phyloP scores from a whole-genome alignment of 768 basidiomycete species.

The Leccinum disarticulatum region DNA sequence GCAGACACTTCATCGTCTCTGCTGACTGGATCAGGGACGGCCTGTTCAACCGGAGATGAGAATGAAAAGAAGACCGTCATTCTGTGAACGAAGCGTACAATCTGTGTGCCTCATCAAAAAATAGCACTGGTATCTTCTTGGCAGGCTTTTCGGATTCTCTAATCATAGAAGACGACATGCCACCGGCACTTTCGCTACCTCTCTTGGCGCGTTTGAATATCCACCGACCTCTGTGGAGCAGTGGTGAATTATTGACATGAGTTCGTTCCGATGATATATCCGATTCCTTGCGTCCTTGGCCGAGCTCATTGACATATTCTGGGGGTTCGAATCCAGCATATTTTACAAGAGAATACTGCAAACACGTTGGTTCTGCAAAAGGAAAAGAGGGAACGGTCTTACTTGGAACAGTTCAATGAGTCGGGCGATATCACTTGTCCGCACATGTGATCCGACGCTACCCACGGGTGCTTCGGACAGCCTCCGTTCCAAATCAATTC shows the following conservation, averaged over 20 bases:
- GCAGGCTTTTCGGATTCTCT: slow-evolving; percentile 36
- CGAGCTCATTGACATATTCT: slow-evolving; percentile 28
- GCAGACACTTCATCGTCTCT: slow-evolving; percentile 79
- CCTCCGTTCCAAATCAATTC: slow-evolving; percentile 68
- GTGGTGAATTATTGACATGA: slow-evolving; percentile 37
- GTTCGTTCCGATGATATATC: slow-evolving; percentile 43
- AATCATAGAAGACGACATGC: slow-evolving; percentile 31
- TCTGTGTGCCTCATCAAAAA: slow-evolving; percentile 86
- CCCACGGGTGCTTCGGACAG: slow-evolving; percentile 44
- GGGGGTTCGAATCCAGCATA: slow-evolving; percentile 68
- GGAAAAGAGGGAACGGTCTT: slow-evolving; percentile 6
- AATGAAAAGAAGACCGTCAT: neutral
- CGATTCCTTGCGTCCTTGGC: slow-evolving; percentile 28
- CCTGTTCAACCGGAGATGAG: slow-evolving; percentile 35
- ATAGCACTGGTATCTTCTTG: slow-evolving; percentile 79
- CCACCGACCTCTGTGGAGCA: slow-evolving; percentile 29
- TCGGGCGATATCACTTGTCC: slow-evolving; percentile 77
- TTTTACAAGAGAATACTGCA: slow-evolving; percentile 64
- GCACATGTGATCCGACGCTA: slow-evolving; percentile 50
- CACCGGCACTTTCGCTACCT: slow-evolving; percentile 30
- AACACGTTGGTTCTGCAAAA: neutral
- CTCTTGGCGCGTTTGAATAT: slow-evolving; percentile 29
- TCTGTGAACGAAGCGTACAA: slow-evolving; percentile 44
- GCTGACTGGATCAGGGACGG: slow-evolving; percentile 74
- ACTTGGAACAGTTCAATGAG: slow-evolving; percentile 86